Percentiles rank a stretch among this genome's conserved stretches.
Conservation (phyloP, 129 eudicot genomes). For the Flaveria linearis region DNA sequence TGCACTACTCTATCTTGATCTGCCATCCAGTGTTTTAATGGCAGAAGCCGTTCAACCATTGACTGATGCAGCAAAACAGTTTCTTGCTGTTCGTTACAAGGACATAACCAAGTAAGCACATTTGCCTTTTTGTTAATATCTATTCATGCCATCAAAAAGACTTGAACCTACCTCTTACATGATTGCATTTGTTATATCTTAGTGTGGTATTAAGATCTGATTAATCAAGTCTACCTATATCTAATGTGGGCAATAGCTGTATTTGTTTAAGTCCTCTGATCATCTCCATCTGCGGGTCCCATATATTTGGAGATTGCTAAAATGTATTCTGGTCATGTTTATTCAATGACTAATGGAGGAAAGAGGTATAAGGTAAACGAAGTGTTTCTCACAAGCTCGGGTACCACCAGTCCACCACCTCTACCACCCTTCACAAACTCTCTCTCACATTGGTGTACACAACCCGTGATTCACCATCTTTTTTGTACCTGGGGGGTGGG, state of each 20-base stretch:
- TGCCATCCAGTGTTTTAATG: conserved; percentile 73
- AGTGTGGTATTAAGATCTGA: neutral
- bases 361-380: neutral
- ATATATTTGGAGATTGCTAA: neutral
- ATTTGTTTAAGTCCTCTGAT: neutral
- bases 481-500: too few relatives aligned
- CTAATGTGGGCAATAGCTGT: neutral
- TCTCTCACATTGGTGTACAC: too few relatives aligned
- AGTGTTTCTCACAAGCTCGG: too few relatives aligned
- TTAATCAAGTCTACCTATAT: neutral
- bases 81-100: conserved; percentile 69
- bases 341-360: neutral
- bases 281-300: neutral
- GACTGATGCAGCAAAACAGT: conserved; percentile 77
- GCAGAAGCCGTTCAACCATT: conserved; percentile 78
- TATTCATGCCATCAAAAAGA: neutral
- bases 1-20: conserved; percentile 69
- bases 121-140: neutral
- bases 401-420: too few relatives aligned
- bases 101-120: conserved; percentile 65
- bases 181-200: neutral
- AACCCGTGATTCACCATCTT: too few relatives aligned
- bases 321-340: neutral
- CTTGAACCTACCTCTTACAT: neutral
- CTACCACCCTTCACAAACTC: too few relatives aligned